Percentiles rank a stretch among this genome's conserved stretches.
phyloP scores from a whole-genome alignment of 139 green algal genomes.

The Nannochloris sp. region DNA sequence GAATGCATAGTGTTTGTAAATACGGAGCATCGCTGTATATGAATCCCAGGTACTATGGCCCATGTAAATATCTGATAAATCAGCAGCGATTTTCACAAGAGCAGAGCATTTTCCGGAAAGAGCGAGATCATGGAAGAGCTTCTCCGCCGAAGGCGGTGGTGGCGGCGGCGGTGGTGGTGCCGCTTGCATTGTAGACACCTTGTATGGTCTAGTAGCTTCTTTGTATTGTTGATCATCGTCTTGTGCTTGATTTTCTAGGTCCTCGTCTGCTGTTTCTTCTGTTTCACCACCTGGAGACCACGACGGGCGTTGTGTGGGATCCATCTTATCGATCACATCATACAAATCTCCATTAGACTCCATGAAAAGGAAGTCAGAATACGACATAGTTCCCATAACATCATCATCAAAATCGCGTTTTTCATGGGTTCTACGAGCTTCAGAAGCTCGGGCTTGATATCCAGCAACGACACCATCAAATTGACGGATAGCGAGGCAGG shows the following conservation, averaged over 20 bases:
- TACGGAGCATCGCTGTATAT: constrained; percentile 38
- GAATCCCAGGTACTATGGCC: constrained; percentile 59
- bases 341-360: constrained; percentile 54
- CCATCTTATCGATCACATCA: constrained; percentile 22
- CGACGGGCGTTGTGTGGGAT: constrained; percentile 13
- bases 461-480: constrained; percentile 57
- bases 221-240: background rate
- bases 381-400: constrained; percentile 22
- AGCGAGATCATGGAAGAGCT: constrained; percentile 12
- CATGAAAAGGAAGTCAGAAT: constrained; percentile 52
- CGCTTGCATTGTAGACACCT: background rate
- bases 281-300: constrained; percentile 7
- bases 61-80: constrained; percentile 33
- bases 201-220: too few relatives aligned
- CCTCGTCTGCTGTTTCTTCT: background rate
- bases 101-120: constrained; percentile 39
- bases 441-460: constrained; percentile 28
- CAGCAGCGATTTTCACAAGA: constrained; percentile 37
- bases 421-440: background rate
- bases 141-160: too few relatives aligned
- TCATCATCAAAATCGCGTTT: too few relatives aligned
- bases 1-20: constrained; percentile 70
- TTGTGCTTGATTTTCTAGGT: background rate
- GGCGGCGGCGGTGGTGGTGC: too few relatives aligned
- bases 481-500: constrained; percentile 43